phyloP scores from a whole-genome alignment of 305 asterid species.

The Coffea humblotiana region DNA sequence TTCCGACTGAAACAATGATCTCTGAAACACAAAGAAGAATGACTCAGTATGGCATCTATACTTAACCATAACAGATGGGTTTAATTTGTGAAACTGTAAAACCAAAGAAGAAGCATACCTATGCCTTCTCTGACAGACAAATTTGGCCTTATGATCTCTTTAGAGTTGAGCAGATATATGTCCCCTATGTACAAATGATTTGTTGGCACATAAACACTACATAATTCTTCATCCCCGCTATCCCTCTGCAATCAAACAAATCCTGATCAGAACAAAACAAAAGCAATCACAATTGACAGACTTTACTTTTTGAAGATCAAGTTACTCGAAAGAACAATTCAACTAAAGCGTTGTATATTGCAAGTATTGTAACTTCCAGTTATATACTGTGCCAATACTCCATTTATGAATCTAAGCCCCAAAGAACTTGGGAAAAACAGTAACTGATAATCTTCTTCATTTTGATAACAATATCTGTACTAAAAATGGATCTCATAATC shows the following conservation, averaged over 20 bases:
- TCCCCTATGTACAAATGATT: conserved; percentile 95
- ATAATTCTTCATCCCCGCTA: conserved; percentile 78
- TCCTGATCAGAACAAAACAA: conserved; percentile 21
- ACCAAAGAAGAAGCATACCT: conserved; percentile 42
- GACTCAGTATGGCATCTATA: neutral
- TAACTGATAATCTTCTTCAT: neutral
- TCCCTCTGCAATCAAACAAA: conserved; percentile 60
- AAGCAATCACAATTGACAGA: conserved; percentile 4
- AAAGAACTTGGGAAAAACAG: neutral
- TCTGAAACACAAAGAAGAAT: conserved; percentile 48
- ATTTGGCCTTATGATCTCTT: conserved; percentile 87
- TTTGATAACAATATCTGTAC: neutral
- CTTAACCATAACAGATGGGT: neutral
- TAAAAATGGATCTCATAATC: neutral
- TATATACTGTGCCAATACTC: neutral
- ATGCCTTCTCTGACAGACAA: conserved; percentile 92
- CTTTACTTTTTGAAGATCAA: neutral
- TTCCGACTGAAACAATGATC: conserved; percentile 90
- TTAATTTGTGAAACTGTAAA: conserved; percentile 8
- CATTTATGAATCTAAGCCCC: neutral
- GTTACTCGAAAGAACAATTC: neutral
- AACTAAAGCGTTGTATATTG: neutral
- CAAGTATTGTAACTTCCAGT: neutral
- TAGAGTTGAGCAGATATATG: conserved; percentile 72
- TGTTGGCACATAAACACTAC: conserved; percentile 91